Base-by-base conservation (phyloP, 2,329 filamentous ascomycete genomes). In the Fragosphaeria purpurea region DNA sequence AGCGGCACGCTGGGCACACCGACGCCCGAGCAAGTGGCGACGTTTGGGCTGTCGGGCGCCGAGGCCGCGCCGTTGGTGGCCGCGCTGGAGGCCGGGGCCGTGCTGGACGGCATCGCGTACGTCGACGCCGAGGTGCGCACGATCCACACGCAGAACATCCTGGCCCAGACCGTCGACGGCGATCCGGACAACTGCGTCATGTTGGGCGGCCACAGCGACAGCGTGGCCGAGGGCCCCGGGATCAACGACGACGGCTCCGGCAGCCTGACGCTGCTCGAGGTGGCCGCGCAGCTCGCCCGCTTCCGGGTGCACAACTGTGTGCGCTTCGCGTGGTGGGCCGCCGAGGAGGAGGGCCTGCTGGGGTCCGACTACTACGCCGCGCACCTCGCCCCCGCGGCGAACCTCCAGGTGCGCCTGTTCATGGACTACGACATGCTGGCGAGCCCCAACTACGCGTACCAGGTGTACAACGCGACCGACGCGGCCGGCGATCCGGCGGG, bases 201-300 rank as follows among this genome's bases (percentile, higher is more conserved):
- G 76, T 70, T 83, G 0, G 80, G 81, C 13, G 81, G 73, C 2
- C 81, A 85, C 67, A 80, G 74, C 37, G 80, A 84, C 61, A 78
- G 75, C 54, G 81, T 84, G 12, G 61, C 69, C 0, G 80, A 77
- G 47, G 81, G 82, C 1, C 80, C 81, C 1, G 85, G 85, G 22
- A 88, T 89, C 72, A 89, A 89, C 63, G 85, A 89, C 58, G 83
- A 89, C 59, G 85, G 85, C 44, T 83, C 81, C 4, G 85, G 85
- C 50, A 80, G 75, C 37, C 59, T 80, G 50, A 75, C 77, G 0
- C 67, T 84, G 5, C 73, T 85, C 40, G 81, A 85, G 61, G 69
- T 85, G 7, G 80, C 81, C 1, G 74, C 71, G 2, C 78, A 81
- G 56, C 67, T 84, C 50, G 65, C 73, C 31, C 70, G 72, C 22